A percentile compares a stretch with the other conserved stretches of the same genome.
These are phyloP conservation scores for Artemisia argyi DNA, from an alignment of 129 eudicot species.

Conservation along the genomic window DNA sequence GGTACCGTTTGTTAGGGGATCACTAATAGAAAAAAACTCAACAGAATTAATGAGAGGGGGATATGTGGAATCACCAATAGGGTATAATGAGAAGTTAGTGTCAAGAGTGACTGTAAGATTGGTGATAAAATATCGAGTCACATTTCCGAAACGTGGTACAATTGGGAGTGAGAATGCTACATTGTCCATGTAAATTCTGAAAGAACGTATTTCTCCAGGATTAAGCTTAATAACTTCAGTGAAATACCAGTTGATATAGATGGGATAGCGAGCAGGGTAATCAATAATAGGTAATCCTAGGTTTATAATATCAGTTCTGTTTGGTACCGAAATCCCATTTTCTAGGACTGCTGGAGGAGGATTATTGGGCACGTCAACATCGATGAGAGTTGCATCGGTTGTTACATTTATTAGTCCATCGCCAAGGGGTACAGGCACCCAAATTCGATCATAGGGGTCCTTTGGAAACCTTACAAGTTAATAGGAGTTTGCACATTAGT, in stretches of 20 bases:
- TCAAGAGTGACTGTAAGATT: constrained; percentile 27
- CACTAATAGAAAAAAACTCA: constrained; percentile 45
- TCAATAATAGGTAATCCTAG: neutral
- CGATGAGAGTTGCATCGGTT: constrained; percentile 17
- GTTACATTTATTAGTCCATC: constrained; percentile 4
- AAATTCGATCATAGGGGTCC: constrained; percentile 53
- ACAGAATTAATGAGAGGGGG: constrained; percentile 63
- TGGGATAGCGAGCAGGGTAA: constrained; percentile 23
- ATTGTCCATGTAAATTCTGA: constrained; percentile 26
- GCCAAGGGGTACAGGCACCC: constrained; percentile 31
- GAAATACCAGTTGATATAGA: constrained; percentile 50
- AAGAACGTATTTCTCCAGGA: constrained; percentile 38
- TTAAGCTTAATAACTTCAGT: constrained; percentile 39
- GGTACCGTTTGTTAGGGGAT: constrained; percentile 48
- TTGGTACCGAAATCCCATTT: constrained; percentile 31
- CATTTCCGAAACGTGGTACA: constrained; percentile 45
- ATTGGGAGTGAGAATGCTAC: constrained; percentile 26
- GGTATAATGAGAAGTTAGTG: constrained; percentile 36
- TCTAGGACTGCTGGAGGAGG: constrained; percentile 55
- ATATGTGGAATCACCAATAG: constrained; percentile 36
- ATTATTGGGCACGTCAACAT: constrained; percentile 4
- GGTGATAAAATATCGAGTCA: constrained; percentile 11
- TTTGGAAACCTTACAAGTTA: constrained; percentile 26
- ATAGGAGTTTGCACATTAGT: neutral
- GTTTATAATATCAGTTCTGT: constrained; percentile 10